Evolutionary conservation across 305 asterid genomes (phyloP).

Genomic region (Striga hermonthica): DNA sequence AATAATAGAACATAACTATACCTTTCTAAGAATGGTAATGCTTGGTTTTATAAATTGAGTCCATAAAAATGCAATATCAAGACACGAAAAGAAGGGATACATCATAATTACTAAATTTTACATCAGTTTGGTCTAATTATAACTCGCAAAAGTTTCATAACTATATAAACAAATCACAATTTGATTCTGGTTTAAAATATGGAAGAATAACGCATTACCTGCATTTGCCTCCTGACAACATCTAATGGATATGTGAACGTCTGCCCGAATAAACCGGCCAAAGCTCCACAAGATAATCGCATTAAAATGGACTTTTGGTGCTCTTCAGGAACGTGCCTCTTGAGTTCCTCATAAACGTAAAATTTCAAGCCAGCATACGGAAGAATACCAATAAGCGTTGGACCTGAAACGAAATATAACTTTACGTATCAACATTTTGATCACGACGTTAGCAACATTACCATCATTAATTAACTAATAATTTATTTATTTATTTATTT

Average conservation of each 20-base stretch:
- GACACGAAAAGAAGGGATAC: too few species aligned
- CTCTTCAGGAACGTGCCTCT: slow-evolving; percentile 77
- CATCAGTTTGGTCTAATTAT: too few species aligned
- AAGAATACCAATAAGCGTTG: slow-evolving; percentile 87
- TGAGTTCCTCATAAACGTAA: slow-evolving; percentile 80
- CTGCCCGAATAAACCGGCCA: slow-evolving; percentile 95
- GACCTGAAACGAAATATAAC: slow-evolving; percentile 52
- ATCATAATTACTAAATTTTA: too few species aligned
- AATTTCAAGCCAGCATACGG: slow-evolving; percentile 96
- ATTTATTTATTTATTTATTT: too few species aligned
- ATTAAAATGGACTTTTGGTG: slow-evolving; percentile 69
- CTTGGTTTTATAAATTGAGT: too few species aligned
- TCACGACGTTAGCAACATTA: background rate
- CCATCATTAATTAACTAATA: background rate
- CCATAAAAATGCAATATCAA: too few species aligned
- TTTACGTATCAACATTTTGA: slow-evolving; percentile 15
- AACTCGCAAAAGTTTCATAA: too few species aligned
- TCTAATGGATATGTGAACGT: slow-evolving; percentile 92
- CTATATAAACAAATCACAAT: too few species aligned
- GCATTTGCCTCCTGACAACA: slow-evolving; percentile 96
- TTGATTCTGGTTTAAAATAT: background rate
- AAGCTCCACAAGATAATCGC: slow-evolving; percentile 90
- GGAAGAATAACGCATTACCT: slow-evolving; percentile 42
- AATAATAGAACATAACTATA: background rate
- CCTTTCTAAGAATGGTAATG: too few species aligned